Evolutionary conservation across 768 basidiomycete genomes (phyloP).

Genomic region (Agrocybe chaxingu): DNA sequence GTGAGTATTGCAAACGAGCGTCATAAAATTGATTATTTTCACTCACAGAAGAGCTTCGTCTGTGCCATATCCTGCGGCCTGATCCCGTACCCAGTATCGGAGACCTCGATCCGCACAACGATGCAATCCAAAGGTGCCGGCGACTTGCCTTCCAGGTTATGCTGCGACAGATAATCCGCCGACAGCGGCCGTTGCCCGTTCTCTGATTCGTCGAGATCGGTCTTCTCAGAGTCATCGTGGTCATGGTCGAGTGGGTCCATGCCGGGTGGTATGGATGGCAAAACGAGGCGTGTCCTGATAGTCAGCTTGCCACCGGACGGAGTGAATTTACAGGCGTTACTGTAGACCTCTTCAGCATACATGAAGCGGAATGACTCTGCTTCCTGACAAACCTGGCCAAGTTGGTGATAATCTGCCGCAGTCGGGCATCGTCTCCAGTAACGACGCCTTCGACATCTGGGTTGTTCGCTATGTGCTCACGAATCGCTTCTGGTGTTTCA

Average conservation of each 20-base stretch:
- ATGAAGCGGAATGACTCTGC: neutral
- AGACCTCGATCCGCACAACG: conserved; percentile 82
- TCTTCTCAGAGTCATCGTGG: conserved; percentile 5
- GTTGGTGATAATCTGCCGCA: conserved; percentile 82
- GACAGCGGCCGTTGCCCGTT: conserved; percentile 35
- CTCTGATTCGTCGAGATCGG: conserved; percentile 10
- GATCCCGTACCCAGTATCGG: conserved; percentile 65
- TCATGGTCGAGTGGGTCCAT: conserved; percentile 16
- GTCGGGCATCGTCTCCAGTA: conserved; percentile 78
- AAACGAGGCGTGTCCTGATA: conserved; percentile 62
- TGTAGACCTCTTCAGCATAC: conserved; percentile 17
- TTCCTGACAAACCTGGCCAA: conserved; percentile 56
- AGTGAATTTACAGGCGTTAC: conserved; percentile 82
- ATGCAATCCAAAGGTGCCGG: conserved; percentile 50
- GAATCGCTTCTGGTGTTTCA: conserved; percentile 38
- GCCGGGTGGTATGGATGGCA: conserved; percentile 23
- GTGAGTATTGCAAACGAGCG: neutral
- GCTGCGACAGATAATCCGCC: conserved; percentile 40
- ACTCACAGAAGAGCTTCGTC: conserved; percentile 68
- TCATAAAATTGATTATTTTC: neutral
- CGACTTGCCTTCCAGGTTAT: conserved; percentile 42
- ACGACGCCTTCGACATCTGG: conserved; percentile 65
- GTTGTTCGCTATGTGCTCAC: conserved; percentile 37
- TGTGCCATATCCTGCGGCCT: conserved; percentile 59
- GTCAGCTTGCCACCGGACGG: conserved; percentile 63